Conservation (phyloP, 208 protist genomes). For the Leishmania arabica region DNA sequence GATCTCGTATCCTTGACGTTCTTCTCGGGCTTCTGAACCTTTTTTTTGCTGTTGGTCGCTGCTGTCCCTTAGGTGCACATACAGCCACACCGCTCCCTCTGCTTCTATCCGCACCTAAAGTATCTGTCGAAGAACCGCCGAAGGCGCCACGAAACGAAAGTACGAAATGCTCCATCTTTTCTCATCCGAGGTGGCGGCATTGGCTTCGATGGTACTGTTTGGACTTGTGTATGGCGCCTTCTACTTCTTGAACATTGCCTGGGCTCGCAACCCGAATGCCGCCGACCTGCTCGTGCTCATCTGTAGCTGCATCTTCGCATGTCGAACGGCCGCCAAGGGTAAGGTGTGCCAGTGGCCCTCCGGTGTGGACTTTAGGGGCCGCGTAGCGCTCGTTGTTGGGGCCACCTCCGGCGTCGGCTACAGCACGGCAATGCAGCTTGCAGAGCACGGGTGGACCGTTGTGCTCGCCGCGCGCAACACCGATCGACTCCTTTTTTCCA, state of each 20-base stretch:
- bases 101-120: background rate
- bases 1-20: background rate
- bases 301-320: slow-evolving; percentile 43
- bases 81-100: background rate
- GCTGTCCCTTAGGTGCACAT: background rate
- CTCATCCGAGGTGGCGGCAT: slow-evolving; percentile 57
- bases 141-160: background rate
- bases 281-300: slow-evolving; percentile 37
- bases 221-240: slow-evolving; percentile 13
- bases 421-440: slow-evolving; percentile 68
- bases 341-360: slow-evolving; percentile 62
- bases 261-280: slow-evolving; percentile 16
- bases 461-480: slow-evolving; percentile 67
- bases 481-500: slow-evolving; percentile 56
- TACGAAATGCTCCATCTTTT: slow-evolving; percentile 63
- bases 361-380: slow-evolving; percentile 53
- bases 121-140: background rate
- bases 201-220: slow-evolving; percentile 21
- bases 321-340: slow-evolving; percentile 50
- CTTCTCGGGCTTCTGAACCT: background rate
- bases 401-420: slow-evolving; percentile 82
- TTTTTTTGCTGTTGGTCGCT: background rate
- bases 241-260: slow-evolving; percentile 22
- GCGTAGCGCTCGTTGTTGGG: slow-evolving; percentile 80
- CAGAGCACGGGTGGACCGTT: slow-evolving; percentile 76